Percentiles rank a stretch among this genome's conserved stretches.
phyloP scores from a whole-genome alignment of 192 early-diverging fungal species.

The Jimgerdemannia lactiflua region DNA sequence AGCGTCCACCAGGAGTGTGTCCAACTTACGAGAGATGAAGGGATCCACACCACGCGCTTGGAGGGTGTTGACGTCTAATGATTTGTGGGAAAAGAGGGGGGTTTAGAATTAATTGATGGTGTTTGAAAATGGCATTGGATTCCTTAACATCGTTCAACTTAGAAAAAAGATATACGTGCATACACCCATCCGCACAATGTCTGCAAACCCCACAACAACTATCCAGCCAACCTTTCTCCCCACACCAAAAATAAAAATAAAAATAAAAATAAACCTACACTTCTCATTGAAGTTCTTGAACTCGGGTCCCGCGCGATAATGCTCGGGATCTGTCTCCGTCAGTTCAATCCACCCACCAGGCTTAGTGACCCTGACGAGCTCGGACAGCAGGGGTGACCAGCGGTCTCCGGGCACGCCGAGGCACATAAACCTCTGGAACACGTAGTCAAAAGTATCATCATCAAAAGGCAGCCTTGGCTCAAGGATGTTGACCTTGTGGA shows the following conservation, averaged over 20 bases:
- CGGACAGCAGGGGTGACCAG: slow-evolving; percentile 35
- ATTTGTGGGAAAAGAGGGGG: background rate
- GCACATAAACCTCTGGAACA: slow-evolving; percentile 39
- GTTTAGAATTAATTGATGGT: background rate
- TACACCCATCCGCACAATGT: no score
- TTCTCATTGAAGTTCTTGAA: slow-evolving; percentile 16
- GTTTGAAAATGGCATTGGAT: background rate
- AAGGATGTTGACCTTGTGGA: slow-evolving; percentile 24
- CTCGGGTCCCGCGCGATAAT: slow-evolving; percentile 26
- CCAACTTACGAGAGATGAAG: slow-evolving; percentile 13
- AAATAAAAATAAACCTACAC: background rate
- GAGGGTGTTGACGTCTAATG: slow-evolving; percentile 11
- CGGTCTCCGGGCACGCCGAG: slow-evolving; percentile 28
- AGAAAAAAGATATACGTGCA: no score
- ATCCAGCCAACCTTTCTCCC: no score
- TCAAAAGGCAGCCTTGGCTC: slow-evolving; percentile 29
- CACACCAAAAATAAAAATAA: background rate
- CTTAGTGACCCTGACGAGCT: slow-evolving; percentile 44
- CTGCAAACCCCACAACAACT: no score
- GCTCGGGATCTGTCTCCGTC: slow-evolving; percentile 28
- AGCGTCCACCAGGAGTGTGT: slow-evolving; percentile 8
- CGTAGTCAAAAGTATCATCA: slow-evolving; percentile 48
- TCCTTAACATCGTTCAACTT: no score
- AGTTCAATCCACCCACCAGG: slow-evolving; percentile 52
- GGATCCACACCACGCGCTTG: slow-evolving; percentile 18